phyloP scores from a whole-genome alignment of 2,329 filamentous ascomycete genomes.

The Lecanosticta acicola region DNA sequence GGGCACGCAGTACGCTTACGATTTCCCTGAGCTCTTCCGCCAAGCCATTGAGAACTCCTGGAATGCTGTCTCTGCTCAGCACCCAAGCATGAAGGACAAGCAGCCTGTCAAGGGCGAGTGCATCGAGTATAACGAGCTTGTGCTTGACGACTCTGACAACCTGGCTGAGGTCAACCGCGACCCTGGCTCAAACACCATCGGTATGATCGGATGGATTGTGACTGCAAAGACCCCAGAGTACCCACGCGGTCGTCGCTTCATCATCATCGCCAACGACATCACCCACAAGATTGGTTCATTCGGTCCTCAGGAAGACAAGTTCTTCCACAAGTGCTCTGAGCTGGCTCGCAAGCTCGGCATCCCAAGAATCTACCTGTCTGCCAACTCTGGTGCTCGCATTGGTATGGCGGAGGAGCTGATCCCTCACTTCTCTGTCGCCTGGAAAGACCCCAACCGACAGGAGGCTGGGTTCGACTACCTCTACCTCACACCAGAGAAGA shows the following conservation, averaged over 20 bases:
- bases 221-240: slow-evolving; percentile 95
- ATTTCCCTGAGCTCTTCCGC: slow-evolving; percentile 98
- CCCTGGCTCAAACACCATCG: slow-evolving; percentile 88
- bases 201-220: slow-evolving; percentile 98
- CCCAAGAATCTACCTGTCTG: slow-evolving; percentile 93
- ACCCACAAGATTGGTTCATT: slow-evolving; percentile 99
- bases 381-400: slow-evolving; percentile 96
- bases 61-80: slow-evolving; percentile 67
- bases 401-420: slow-evolving; percentile 96
- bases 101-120: slow-evolving; percentile 83
- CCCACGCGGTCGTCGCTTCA: slow-evolving; percentile 81
- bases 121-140: slow-evolving; percentile 88
- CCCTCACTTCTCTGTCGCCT: slow-evolving; percentile 93
- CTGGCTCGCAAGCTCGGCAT: slow-evolving; percentile 90
- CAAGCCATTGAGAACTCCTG: slow-evolving; percentile 96
- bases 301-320: slow-evolving; percentile 90
- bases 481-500: slow-evolving; percentile 80
- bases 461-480: slow-evolving; percentile 94
- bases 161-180: slow-evolving; percentile 90
- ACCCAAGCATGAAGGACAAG: slow-evolving; percentile 68
- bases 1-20: slow-evolving; percentile 98
- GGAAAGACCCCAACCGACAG: slow-evolving; percentile 78
- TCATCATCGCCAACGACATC: slow-evolving; percentile 98
- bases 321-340: slow-evolving; percentile 99
- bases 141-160: slow-evolving; percentile 89